These are phyloP conservation scores for Hansenula anomala DNA, from an alignment of 1,139 yeast genomes.

Conservation along the genomic window DNA sequence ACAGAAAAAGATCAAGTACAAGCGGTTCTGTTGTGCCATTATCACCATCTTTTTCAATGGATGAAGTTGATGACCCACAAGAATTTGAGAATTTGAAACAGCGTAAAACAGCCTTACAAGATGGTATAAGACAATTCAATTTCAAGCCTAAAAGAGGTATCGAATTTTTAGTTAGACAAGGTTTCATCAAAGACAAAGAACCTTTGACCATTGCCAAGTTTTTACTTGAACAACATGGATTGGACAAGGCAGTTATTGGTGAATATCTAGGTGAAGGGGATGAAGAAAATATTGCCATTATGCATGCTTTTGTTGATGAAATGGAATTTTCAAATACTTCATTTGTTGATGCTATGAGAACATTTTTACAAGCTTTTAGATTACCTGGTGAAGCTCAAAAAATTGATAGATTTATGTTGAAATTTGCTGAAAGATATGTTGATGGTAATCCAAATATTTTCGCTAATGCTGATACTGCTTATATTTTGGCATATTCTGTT, in stretches of 20 bases:
- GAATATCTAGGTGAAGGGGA: constrained; percentile 92
- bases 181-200: constrained; percentile 55
- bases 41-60: constrained; percentile 19
- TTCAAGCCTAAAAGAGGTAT: constrained; percentile 83
- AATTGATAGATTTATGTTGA: constrained; percentile 93
- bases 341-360: constrained; percentile 84
- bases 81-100: constrained; percentile 85
- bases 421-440: constrained; percentile 89
- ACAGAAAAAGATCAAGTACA: constrained; percentile 37
- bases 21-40: constrained; percentile 31
- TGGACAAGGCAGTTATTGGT: constrained; percentile 83
- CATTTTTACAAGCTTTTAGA: constrained; percentile 80
- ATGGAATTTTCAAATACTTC: constrained; percentile 69
- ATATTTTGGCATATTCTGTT: constrained; percentile 87
- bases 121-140: constrained; percentile 76
- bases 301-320: constrained; percentile 91
- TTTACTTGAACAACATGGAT: constrained; percentile 68
- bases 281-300: constrained; percentile 67
- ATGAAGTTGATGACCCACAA: constrained; percentile 65
- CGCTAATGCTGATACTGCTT: constrained; percentile 92
- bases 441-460: constrained; percentile 83
- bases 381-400: constrained; percentile 98
- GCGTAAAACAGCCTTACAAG: constrained; percentile 75
- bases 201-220: constrained; percentile 74
- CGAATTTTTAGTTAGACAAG: constrained; percentile 50